Evolutionary conservation across 345 rosid species (phyloP), one percentile per base, ranked within the genome.

Genomic region (Eucalyptus cloeziana): DNA sequence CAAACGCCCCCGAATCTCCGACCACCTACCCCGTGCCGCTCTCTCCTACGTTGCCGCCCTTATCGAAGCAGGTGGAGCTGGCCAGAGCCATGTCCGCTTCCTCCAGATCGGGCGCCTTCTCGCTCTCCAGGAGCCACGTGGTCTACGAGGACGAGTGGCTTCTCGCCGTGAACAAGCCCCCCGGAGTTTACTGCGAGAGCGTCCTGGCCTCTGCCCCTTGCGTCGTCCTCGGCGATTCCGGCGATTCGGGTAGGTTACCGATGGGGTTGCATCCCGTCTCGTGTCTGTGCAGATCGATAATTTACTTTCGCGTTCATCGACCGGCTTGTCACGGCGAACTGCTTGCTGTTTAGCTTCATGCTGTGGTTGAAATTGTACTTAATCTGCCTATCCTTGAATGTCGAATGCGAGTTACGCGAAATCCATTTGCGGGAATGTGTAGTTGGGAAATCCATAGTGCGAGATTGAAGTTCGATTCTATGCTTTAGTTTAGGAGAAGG

Each of bases 111-210:
- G 93, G 93, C 93, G 93, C 94, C 86, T 95, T 92, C 88, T 88
- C 91, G 86, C 92, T 98, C 27, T 93, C 94, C 40, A 87, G 90
- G 88, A 88, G 89, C 56, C 89, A 93, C 90, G 81, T 97, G 10
- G 83, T 96, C 37, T 96, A 93, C 91, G 98, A 97, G 93, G 99
- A 97, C 89, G 95, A 97, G 86, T 95, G 96, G 95, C 93, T 97
- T 52, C 76, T 97, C 89, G 98, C 95, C 22, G 95, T 96, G 12
- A 94, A 96, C 87, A 96, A 97, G 90, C 99, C 99, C 31, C 92
- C 89, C 87, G 99, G 99, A 11, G 80, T 97, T 85, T 96, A 97
- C 92, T 97, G 99, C 86, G 99, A 97, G 91, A 54, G 91, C 88
- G 91, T 96, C 88, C 91, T 97, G 86, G 94, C 92, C 49, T 93